Evolutionary conservation across 108 stramenopile genomes (phyloP), one percentile per base, ranked within the genome.

Genomic region (Cyclotella baltica): DNA sequence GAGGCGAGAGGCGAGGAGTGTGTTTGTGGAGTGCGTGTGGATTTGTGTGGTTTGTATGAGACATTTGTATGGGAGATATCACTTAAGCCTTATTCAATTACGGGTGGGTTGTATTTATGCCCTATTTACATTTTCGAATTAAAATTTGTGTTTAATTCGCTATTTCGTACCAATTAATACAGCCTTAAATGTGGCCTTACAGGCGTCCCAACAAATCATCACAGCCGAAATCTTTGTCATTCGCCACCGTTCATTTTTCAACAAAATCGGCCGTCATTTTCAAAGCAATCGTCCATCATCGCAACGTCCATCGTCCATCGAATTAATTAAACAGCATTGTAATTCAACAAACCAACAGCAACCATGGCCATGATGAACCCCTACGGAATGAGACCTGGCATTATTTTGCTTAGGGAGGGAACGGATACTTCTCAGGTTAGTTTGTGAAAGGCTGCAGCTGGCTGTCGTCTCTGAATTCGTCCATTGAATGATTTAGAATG

Each of bases 401-500:
- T 99, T 72, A 99, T 99, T 66, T 88, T 99, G 78, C 92, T 99
- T 36, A 83, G 96, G 27, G 99, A 99, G 76, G 99, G 99, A 50
- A 99, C 98, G 19, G 99, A 99, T 81, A 95, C 97, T 4, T 96
- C 96, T 27, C 95, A 96, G 89, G 95, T 92, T 74, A 53, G 86
- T 20, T 38, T 20, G 16, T 3, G 34, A 29, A 2, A 28, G 50
- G 40, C 35, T 9, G 58, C 31, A 33, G 19, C 5, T 30, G 58
- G 5, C 30, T 61, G 30, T 6, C 5, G 9, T 19, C 9, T 33
- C 25, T 30, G 31, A 61, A 10, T 61, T 31, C n/a, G n/a, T n/a
- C n/a, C n/a, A n/a, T n/a, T n/a, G n/a, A n/a, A n/a, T 25, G 10
- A 55, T 23, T 20, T 6, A 23, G 5, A 55, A 23, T 55, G 46